Percentiles rank a stretch among this genome's conserved stretches.
These are phyloP conservation scores for Lathyrus aphaca DNA, from an alignment of 306 rosid genomes.

Conservation along the genomic window DNA sequence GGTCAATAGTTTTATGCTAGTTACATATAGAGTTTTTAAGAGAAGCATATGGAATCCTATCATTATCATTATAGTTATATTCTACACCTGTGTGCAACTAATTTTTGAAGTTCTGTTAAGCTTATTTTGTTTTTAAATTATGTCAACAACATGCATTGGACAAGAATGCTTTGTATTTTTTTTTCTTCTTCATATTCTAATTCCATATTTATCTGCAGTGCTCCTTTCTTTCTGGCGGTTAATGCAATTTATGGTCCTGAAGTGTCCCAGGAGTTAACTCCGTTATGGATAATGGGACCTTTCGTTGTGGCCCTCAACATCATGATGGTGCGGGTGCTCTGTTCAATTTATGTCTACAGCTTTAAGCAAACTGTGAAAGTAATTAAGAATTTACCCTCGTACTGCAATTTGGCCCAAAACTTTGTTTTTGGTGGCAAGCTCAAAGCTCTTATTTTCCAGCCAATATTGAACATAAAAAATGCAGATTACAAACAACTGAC, in stretches of 20 bases:
- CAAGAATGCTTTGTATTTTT: constrained; percentile 10
- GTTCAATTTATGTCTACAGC: constrained; percentile 67
- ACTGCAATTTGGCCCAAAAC: constrained; percentile 52
- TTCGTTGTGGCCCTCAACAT: constrained; percentile 63
- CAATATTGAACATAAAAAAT: constrained; percentile 57
- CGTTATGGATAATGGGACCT: constrained; percentile 85
- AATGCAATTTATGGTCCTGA: constrained; percentile 65
- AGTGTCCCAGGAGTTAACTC: constrained; percentile 81
- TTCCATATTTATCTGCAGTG: constrained; percentile 59
- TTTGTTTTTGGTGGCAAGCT: constrained; percentile 65
- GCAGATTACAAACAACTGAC: constrained; percentile 60
- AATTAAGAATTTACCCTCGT: constrained; percentile 59
- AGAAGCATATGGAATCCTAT: not conserved
- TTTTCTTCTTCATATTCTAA: constrained; percentile 28
- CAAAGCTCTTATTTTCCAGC: constrained; percentile 54
- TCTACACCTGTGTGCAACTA: constrained; percentile 4
- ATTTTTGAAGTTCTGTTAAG: constrained; percentile 4
- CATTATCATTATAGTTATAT: not conserved
- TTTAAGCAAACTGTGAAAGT: constrained; percentile 72
- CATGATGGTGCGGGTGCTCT: constrained; percentile 59
- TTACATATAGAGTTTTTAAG: not conserved
- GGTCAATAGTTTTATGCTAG: not conserved
- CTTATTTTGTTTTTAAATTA: constrained; percentile 21
- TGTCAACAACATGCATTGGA: constrained; percentile 11
- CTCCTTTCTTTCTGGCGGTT: constrained; percentile 72